phyloP scores from a whole-genome alignment of 1,284 basidiomycete genomes.

The Pyrrhoderma noxium region DNA sequence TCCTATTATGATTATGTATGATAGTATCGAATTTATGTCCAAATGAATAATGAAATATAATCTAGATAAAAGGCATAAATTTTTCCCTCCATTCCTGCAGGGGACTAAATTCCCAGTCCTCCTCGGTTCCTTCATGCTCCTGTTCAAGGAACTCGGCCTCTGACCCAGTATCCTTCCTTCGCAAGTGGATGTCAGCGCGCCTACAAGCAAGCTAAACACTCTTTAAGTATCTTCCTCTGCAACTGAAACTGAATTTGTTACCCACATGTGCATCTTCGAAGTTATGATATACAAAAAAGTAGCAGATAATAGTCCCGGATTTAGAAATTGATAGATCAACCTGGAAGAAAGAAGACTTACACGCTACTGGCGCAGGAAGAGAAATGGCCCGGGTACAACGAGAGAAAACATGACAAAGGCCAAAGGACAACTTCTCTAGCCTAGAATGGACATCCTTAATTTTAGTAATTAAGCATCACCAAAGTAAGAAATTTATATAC shows the following conservation, averaged over 20 bases:
- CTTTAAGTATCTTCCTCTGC: not conserved
- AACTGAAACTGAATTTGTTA: not conserved
- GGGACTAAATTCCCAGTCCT: slow-evolving; percentile 7
- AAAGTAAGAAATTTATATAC: not conserved
- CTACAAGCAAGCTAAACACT: slow-evolving; percentile 10
- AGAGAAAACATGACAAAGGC: slow-evolving; percentile 31
- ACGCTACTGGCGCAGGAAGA: slow-evolving; percentile 30
- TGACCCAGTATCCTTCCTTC: slow-evolving; percentile 1
- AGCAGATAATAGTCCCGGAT: not conserved
- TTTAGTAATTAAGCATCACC: not conserved
- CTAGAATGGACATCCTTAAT: slow-evolving; percentile 1
- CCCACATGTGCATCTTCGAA: slow-evolving; percentile 17
- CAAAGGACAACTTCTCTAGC: slow-evolving; percentile 28
- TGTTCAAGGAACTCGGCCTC: not conserved
- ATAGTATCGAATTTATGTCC: no score
- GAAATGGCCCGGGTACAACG: slow-evolving; percentile 32
- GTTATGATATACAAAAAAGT: not conserved
- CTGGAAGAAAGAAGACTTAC: slow-evolving; percentile 19
- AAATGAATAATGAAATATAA: no score
- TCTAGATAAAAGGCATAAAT: no score
- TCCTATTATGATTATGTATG: no score
- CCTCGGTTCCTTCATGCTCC: not conserved
- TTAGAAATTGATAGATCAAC: not conserved
- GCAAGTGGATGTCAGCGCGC: slow-evolving; percentile 15
- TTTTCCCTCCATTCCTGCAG: no score